phyloP scores from a whole-genome alignment of 352 stramenopile species.

The Phytophthora syringae region DNA sequence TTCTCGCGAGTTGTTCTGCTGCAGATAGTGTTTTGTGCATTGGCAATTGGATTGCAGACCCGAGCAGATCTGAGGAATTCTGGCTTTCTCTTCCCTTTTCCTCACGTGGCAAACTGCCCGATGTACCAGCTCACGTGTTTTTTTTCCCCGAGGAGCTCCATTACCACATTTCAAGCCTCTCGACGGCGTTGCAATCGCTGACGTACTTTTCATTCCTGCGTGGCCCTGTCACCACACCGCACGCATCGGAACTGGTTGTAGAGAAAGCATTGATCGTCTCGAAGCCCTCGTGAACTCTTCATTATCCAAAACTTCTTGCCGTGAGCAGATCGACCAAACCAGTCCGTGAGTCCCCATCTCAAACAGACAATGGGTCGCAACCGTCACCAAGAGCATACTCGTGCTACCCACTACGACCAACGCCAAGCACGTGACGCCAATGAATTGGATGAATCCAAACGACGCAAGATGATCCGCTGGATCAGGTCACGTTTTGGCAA shows the following conservation, averaged over 20 bases:
- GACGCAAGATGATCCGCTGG: slow-evolving; percentile 66
- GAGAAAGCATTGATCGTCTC: neutral
- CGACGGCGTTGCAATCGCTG: neutral
- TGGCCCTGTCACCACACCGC: slow-evolving; percentile 25
- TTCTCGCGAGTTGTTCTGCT: neutral
- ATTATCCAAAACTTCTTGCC: slow-evolving; percentile 26
- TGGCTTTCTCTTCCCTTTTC: slow-evolving; percentile 27
- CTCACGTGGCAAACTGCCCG: neutral
- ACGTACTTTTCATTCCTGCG: slow-evolving; percentile 12
- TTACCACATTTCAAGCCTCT: slow-evolving; percentile 26
- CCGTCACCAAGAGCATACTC: slow-evolving; percentile 32
- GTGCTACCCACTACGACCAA: slow-evolving; percentile 48
- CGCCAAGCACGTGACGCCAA: slow-evolving; percentile 38
- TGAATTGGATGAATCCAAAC: slow-evolving; percentile 54
- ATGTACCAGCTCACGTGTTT: slow-evolving; percentile 1
- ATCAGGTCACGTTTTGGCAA: slow-evolving; percentile 61
- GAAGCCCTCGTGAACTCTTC: neutral
- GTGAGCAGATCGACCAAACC: neutral
- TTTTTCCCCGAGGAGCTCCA: slow-evolving; percentile 2
- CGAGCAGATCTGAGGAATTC: neutral
- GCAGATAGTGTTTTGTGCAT: neutral
- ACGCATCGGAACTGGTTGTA: slow-evolving; percentile 15
- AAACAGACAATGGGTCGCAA: slow-evolving; percentile 24
- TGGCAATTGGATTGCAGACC: neutral
- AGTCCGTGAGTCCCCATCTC: neutral